A percentile compares a stretch with the other conserved stretches of the same genome.
Conservation (phyloP, 2,329 filamentous ascomycete genomes). For the Hypoxylon sp. region DNA sequence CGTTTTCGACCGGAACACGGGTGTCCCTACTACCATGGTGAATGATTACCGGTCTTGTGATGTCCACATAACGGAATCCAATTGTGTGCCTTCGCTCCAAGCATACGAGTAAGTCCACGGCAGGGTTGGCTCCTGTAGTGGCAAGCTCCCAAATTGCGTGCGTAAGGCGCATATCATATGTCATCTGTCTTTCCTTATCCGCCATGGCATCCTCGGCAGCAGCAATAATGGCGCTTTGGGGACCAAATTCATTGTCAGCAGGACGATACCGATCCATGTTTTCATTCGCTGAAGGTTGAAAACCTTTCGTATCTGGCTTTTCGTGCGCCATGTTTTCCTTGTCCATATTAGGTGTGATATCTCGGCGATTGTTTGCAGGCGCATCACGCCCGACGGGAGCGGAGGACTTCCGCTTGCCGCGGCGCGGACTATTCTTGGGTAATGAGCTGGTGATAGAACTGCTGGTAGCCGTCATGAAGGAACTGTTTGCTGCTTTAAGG, state of each 20-base stretch:
- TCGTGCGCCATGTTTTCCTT: slow-evolving; percentile 64
- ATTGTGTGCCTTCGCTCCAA: slow-evolving; percentile 92
- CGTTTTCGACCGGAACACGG: slow-evolving; percentile 93
- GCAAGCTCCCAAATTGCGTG: slow-evolving; percentile 95
- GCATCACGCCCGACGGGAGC: slow-evolving; percentile 57
- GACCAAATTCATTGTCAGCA: slow-evolving; percentile 48
- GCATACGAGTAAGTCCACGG: slow-evolving; percentile 92
- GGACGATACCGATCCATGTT: slow-evolving; percentile 65
- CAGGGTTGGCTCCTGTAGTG: slow-evolving; percentile 91
- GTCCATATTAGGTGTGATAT: slow-evolving; percentile 59
- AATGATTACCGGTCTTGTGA: slow-evolving; percentile 90
- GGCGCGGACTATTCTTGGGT: slow-evolving; percentile 73
- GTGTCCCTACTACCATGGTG: slow-evolving; percentile 94
- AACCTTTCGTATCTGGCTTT: slow-evolving; percentile 48
- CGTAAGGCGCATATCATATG: slow-evolving; percentile 88
- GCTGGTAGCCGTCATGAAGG: slow-evolving; percentile 93
- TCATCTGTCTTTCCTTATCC: slow-evolving; percentile 79
- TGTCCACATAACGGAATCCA: slow-evolving; percentile 97
- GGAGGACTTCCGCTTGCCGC: slow-evolving; percentile 71
- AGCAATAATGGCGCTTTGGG: slow-evolving; percentile 58
- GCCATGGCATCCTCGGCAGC: slow-evolving; percentile 73
- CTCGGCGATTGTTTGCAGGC: slow-evolving; percentile 54
- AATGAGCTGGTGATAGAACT: slow-evolving; percentile 85
- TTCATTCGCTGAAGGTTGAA: slow-evolving; percentile 58
- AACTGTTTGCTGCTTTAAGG: slow-evolving; percentile 93